phyloP scores from a whole-genome alignment of 805 yeast species.

The Tetrapisispora pingtungensis region DNA sequence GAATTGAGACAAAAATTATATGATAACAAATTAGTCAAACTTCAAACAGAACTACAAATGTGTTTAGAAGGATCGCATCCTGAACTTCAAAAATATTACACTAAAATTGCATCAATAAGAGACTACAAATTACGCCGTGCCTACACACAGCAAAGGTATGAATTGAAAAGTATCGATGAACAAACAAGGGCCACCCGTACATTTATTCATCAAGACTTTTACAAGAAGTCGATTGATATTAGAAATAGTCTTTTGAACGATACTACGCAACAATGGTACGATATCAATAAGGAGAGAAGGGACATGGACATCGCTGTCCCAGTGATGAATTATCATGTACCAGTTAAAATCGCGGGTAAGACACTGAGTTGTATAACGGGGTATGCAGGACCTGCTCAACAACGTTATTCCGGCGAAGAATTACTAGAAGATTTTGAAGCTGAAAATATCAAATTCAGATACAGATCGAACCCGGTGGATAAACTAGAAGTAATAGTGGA shows the following conservation, averaged over 20 bases:
- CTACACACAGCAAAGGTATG: constrained; percentile 46
- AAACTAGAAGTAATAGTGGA: constrained; percentile 46
- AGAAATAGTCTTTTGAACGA: constrained; percentile 54
- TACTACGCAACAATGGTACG: constrained; percentile 85
- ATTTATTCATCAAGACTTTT: constrained; percentile 73
- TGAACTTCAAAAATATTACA: constrained; percentile 63
- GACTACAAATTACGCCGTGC: constrained; percentile 55
- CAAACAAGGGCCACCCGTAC: constrained; percentile 76
- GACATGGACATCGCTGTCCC: constrained; percentile 49
- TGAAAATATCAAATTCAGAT: constrained; percentile 37
- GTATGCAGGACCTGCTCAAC: constrained; percentile 29
- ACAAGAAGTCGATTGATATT: constrained; percentile 55
- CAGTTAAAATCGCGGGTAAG: constrained; percentile 25
- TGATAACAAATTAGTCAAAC: constrained; percentile 67
- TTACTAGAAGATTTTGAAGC: constrained; percentile 28
- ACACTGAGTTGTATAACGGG: constrained; percentile 31
- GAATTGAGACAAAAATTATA: constrained; percentile 71
- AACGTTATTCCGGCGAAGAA: constrained; percentile 24
- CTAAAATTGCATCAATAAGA: constrained; percentile 61
- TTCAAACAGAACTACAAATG: constrained; percentile 75
- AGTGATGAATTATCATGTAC: constrained; percentile 41
- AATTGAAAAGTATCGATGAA: constrained; percentile 62
- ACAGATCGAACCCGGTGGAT: constrained; percentile 33
- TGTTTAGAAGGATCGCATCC: constrained; percentile 90
- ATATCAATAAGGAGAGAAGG: constrained; percentile 79